phyloP scores from a whole-genome alignment of 176 grass and related monocot genomes.

The Ensete ventricosum region DNA sequence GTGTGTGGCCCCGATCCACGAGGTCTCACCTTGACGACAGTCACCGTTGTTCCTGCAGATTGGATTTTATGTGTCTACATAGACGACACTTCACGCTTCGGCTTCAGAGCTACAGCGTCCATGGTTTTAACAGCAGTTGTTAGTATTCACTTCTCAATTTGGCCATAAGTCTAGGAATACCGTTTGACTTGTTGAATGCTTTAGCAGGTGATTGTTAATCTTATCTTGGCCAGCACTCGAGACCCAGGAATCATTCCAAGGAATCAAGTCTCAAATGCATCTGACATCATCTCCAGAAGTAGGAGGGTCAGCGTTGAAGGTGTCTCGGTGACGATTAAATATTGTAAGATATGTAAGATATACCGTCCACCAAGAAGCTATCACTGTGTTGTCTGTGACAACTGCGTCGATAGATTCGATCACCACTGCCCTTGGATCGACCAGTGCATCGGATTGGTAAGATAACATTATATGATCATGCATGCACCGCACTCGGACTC shows the following conservation, averaged over 20 bases:
- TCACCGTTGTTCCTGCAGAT: conserved; percentile 34
- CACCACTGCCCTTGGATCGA: conserved; percentile 61
- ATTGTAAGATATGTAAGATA: conserved; percentile 45
- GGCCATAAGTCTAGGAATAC: too few relatives aligned
- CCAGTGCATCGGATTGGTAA: conserved; percentile 63
- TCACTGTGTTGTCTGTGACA: conserved; percentile 59
- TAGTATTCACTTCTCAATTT: not conserved
- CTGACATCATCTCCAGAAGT: not conserved
- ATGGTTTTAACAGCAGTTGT: conserved; percentile 31
- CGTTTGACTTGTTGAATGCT: not conserved
- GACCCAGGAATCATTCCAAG: conserved; percentile 59
- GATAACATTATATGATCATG: not conserved
- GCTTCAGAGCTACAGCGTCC: conserved; percentile 9
- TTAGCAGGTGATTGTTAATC: conserved; percentile 28
- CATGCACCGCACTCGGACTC: not conserved
- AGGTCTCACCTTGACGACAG: conserved; percentile 41
- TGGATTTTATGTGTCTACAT: conserved; percentile 32
- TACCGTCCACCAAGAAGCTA: conserved; percentile 40
- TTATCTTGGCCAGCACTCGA: conserved; percentile 37
- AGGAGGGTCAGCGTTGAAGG: conserved; percentile 25
- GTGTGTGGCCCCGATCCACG: conserved; percentile 53
- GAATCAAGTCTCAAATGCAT: not conserved
- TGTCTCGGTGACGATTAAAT: conserved; percentile 27
- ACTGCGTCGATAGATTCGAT: conserved; percentile 57
- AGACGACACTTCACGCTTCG: not conserved